Base-by-base conservation (phyloP, 257 asterid species). In the Solanum gracilifrons region DNA sequence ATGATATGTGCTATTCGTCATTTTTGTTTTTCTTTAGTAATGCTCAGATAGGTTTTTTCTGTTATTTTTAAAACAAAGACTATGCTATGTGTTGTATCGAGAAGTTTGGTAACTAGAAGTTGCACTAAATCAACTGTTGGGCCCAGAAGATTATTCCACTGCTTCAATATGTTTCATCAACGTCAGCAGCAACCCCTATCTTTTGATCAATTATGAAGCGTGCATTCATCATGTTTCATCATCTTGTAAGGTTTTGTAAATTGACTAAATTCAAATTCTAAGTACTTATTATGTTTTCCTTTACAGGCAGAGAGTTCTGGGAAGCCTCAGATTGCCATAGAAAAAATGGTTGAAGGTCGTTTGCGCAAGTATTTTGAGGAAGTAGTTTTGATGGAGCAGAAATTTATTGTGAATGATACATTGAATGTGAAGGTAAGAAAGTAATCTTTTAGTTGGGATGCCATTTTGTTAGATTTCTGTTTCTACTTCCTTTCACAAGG, bases 301-400 rank as follows among this genome's bases (percentile, higher is more conserved):
- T 82, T 60, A 48, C 92, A 95, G 99, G 99, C 98, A 76, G 98
- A 96, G 92, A 92, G 96, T 91, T 90, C 98, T 1, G 98, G 98
- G 87, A 97, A 96, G 94, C 89, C 98, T 85, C 95, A 93, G 92
- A 91, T 92, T 94, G 97, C 99, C 39, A 90, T 94, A 77, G 98
- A 97, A 89, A 95, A 93, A 91, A 97, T 96, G 96, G 95, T 97
- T 41, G 99, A 97, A 92, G 99, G 99, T 16, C 96, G 98, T 82
- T 87, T 97, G 86, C 92, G 98, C 89, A 97, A 96, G 91, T 97
- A 96, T 88, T 97, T 84, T 60, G 99, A 96, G 92, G 99, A 97
- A 90, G 99, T 95, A 87, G 99, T 94, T 85, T 93, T 97, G 84
- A 89, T 97, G 98, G 99, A 97, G 93, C 99, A 97, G 92, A 96